Percentiles rank a stretch among this genome's conserved stretches.
phyloP scores from a whole-genome alignment of 371 early-diverging fungal genomes.

The Saksenaea oblongispora region DNA sequence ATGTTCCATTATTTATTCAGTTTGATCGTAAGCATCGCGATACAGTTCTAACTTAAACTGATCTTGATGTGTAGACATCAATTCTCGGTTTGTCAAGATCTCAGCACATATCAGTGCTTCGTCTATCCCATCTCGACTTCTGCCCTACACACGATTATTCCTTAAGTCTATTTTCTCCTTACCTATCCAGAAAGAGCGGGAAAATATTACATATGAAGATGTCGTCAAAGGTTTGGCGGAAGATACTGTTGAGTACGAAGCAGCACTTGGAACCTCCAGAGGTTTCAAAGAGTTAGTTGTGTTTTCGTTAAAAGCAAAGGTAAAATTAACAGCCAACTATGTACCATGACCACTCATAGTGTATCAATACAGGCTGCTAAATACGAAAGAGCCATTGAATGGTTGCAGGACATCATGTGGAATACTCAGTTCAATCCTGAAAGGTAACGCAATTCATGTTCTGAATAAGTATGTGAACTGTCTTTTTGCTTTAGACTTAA shows the following conservation, averaged over 20 bases:
- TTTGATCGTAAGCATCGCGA: slow-evolving; percentile 52
- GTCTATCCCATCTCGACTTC: slow-evolving; percentile 49
- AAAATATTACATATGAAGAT: slow-evolving; percentile 54
- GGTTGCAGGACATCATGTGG: slow-evolving; percentile 67
- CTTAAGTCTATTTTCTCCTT: slow-evolving; percentile 61
- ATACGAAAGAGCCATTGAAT: slow-evolving; percentile 56
- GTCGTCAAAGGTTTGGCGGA: slow-evolving; percentile 60
- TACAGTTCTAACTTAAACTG: slow-evolving; percentile 1
- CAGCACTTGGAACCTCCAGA: slow-evolving; percentile 45
- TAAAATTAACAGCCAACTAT: not conserved
- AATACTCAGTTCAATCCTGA: slow-evolving; percentile 61
- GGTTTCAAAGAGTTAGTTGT: slow-evolving; percentile 55
- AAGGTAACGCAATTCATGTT: slow-evolving; percentile 23
- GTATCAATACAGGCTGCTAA: slow-evolving; percentile 33
- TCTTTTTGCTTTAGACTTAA: slow-evolving; percentile 35
- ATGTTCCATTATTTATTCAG: slow-evolving; percentile 66
- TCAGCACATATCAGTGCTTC: slow-evolving; percentile 52
- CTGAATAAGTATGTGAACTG: not conserved
- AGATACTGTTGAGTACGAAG: slow-evolving; percentile 59
- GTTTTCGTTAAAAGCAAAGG: slow-evolving; percentile 54
- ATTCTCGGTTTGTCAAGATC: slow-evolving; percentile 59
- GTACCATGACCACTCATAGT: not conserved
- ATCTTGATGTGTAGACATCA: slow-evolving; percentile 44
- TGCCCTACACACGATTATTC: slow-evolving; percentile 60
- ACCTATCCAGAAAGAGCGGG: slow-evolving; percentile 52